Base-by-base conservation (phyloP, 305 asterid species). In the Solanum aculeatissimum region DNA sequence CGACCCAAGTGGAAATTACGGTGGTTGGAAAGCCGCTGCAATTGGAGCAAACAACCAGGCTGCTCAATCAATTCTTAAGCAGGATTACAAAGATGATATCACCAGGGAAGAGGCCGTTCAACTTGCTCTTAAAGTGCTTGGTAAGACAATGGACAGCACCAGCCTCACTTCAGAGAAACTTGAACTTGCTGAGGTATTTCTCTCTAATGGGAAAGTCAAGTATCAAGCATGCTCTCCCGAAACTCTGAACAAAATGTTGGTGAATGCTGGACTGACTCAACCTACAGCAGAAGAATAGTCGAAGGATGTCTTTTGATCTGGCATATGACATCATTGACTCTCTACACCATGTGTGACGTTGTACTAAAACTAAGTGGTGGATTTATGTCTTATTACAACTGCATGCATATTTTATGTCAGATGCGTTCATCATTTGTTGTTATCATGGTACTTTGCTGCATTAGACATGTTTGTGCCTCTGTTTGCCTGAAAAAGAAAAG, bases 21-120 rank as follows among this genome's bases (percentile, higher is more conserved):
- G 91, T 42, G 91, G 89, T 53, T 89, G 89, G 91, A 89, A 89
- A 84, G 91, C 91, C 21, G 91, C 91, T 15, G 89, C 91, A 16
- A 84, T 89, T 6, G 91, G 91, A 18, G 91, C 91, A 4, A 89
- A 89, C 83, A 85, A 89, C 83, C 91, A 87, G 68, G 88, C 91
- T 3, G 89, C 91, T 19, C 91, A 87, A 65, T 85, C 91, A 15
- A 89, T 89, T 87, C 60, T 89, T 29, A 89, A 89, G 86, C 91
- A 89, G 86, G 91, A 87, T 83, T 89, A 89, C 78, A 89, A 87
- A 84, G 91, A 89, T 82, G 91, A 87, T 55, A 89, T 89, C 71
- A 57, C 85, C 0, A 89, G 88, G 35, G 91, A 89, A 69, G 91
- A 89, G 77, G 89, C 89, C 29, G 88, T 87, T 81, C 89, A 89